A percentile compares a stretch with the other conserved stretches of the same genome.
Evolutionary conservation across 192 early-diverging fungal genomes (phyloP).

Genomic region (Linnemannia elongata): DNA sequence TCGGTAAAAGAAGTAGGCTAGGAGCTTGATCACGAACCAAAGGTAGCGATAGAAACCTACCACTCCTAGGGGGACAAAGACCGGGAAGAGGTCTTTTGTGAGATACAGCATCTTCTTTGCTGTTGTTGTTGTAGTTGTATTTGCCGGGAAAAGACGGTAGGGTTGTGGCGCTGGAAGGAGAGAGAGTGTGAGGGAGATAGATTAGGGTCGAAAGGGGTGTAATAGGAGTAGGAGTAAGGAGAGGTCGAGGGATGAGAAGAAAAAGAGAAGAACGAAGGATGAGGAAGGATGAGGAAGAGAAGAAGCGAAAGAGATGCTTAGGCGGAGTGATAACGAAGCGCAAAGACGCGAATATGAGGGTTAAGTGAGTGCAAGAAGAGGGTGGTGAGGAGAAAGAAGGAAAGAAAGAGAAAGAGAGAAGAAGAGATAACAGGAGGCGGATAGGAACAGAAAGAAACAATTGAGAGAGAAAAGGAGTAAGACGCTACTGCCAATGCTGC

Average conservation of each 20-base stretch:
- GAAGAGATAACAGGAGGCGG: not conserved
- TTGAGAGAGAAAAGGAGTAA: not conserved
- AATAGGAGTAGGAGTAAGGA: not conserved
- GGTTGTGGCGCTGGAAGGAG: not conserved
- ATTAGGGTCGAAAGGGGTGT: not conserved
- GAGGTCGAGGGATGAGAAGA: not conserved
- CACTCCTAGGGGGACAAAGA: slow-evolving; percentile 79
- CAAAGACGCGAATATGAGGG: not conserved
- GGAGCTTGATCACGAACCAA: slow-evolving; percentile 75
- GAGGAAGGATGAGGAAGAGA: not conserved
- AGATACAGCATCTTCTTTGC: slow-evolving; percentile 69
- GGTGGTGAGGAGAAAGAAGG: not conserved
- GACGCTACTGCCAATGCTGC: not conserved
- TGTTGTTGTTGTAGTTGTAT: slow-evolving; percentile 11
- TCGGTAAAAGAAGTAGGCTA: slow-evolving; percentile 73
- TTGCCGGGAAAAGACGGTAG: too few species aligned
- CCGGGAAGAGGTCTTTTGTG: slow-evolving; percentile 75
- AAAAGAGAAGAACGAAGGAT: not conserved
- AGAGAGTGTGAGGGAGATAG: not conserved
- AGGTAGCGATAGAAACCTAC: slow-evolving; percentile 81
- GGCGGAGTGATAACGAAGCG: not conserved
- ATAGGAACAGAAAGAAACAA: not conserved
- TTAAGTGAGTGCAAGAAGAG: not conserved
- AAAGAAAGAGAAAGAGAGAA: not conserved
- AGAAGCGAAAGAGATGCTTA: not conserved